These are phyloP conservation scores for Teratosphaeria viscida DNA, from an alignment of 2,329 filamentous ascomycete species.

Conservation along the genomic window DNA sequence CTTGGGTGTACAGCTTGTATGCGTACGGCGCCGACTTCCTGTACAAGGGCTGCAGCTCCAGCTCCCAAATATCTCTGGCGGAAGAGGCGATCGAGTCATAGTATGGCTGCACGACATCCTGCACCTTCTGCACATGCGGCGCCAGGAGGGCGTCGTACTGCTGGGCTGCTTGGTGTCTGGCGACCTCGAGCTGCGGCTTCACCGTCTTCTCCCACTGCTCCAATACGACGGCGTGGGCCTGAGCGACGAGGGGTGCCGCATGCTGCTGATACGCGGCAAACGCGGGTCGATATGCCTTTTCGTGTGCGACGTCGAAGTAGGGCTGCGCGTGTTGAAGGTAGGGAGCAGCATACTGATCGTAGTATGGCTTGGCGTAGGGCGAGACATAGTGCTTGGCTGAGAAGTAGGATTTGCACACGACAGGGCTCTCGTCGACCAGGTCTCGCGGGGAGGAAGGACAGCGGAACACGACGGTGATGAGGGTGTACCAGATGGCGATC, in stretches of 20 bases:
- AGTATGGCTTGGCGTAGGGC: conserved; percentile 77
- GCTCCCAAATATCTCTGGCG: conserved; percentile 57
- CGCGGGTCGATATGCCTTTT: conserved; percentile 57
- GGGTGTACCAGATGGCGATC: conserved; percentile 73
- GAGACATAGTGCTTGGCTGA: conserved; percentile 54
- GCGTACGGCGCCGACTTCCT: conserved; percentile 63
- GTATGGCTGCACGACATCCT: conserved; percentile 56
- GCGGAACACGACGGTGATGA: conserved; percentile 69
- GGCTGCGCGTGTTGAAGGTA: conserved; percentile 69
- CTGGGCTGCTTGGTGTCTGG: conserved; percentile 49
- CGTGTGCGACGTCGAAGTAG: conserved; percentile 52
- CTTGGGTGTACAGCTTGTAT: conserved; percentile 54
- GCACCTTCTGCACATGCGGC: conserved; percentile 59
- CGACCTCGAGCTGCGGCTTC: conserved; percentile 61
- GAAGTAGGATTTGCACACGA: conserved; percentile 72
- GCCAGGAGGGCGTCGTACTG: conserved; percentile 63
- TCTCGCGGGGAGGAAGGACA: conserved; percentile 63
- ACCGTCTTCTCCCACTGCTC: conserved; percentile 70
- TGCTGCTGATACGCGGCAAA: conserved; percentile 55
- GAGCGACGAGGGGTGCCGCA: conserved; percentile 60
- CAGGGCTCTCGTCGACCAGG: conserved; percentile 59
- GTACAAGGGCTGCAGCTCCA: conserved; percentile 66
- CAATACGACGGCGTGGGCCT: conserved; percentile 55
- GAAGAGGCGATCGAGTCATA: conserved; percentile 55
- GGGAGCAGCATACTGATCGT: conserved; percentile 70